phyloP scores from a whole-genome alignment of 805 yeast species.

The Ogataea minuta region DNA sequence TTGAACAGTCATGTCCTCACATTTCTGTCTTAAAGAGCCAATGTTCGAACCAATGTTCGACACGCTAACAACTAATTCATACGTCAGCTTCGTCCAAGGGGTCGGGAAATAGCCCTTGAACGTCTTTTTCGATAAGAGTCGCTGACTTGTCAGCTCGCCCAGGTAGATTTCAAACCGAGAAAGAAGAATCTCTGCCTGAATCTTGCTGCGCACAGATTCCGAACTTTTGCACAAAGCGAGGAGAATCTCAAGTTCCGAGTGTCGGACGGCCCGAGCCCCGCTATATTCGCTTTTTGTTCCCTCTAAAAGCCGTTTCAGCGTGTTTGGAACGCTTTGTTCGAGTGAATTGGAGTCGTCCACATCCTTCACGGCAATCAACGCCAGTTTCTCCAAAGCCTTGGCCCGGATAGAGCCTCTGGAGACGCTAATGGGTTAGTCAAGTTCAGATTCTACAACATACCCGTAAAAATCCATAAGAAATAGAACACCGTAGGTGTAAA shows the following conservation, averaged over 20 bases:
- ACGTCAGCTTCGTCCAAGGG: constrained; percentile 43
- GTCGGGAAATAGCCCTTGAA: constrained; percentile 33
- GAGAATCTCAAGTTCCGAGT: constrained; percentile 48
- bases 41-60: constrained; percentile 26
- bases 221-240: constrained; percentile 54
- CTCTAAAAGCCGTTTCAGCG: constrained; percentile 23
- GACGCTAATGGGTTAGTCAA: constrained; percentile 24
- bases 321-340: constrained; percentile 24
- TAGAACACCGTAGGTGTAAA: neutral
- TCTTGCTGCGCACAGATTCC: constrained; percentile 31
- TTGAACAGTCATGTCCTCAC: constrained; percentile 7
- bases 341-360: constrained; percentile 18
- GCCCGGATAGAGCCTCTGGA: constrained; percentile 37
- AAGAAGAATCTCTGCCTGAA: constrained; percentile 43
- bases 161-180: constrained; percentile 46
- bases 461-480: constrained; percentile 5
- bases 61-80: constrained; percentile 35
- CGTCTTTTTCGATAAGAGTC: constrained; percentile 34
- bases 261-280: constrained; percentile 17
- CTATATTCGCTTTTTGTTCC: constrained; percentile 17
- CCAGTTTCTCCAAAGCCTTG: constrained; percentile 38
- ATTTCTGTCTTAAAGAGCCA: constrained; percentile 15
- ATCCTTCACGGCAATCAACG: constrained; percentile 31
- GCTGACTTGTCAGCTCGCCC: constrained; percentile 42
- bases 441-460: neutral